Base-by-base conservation (phyloP, 176 grass and related monocot species). In the Coix lacrymajobi region DNA sequence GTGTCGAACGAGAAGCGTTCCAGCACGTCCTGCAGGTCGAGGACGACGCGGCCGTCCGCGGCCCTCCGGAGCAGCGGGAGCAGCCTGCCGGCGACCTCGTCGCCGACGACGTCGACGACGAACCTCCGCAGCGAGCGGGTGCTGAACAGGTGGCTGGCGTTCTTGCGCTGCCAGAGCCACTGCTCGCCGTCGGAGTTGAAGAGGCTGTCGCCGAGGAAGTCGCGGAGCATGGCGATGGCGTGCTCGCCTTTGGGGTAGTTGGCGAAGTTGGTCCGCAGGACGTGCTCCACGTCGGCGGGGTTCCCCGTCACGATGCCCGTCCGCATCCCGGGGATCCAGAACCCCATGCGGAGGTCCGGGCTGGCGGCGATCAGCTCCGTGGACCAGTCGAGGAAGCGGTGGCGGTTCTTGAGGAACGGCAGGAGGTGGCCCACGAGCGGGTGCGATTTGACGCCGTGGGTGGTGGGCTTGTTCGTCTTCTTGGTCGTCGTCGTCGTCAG, bases 81-180 rank as follows among this genome's bases (percentile, higher is more conserved):
- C 16, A 88, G 66, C 12, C 81, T 67, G 51, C 61, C 6, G 10
- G 49, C 22, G 8, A 88, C 64, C 80, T 84, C 60, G 41, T 49
- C 29, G 57, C 84, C 67, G 51, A 88, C 86, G 36, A 63, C 66
- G 46, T 88, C 66, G 24, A 78, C 41, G 37, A 84, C 71, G 52
- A 83, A 88, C 3, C 41, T 33, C 10, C 86, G 41, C 4, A 79
- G 65, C 0, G 73, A 72, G 22, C 81, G 64, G 31, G n/a, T 84
- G 69, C 32, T 84, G 65, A 84, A 88, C 81, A 79, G 52, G 26
- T 24, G 30, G 81, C 73, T 79, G 46, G 81, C 65, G 43, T 68
- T 66, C 66, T 84, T 88, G 32, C 81, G 87, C 74, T 88, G 86
- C 73, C 64, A 76, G 51, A 46, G 70, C 86, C 58, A 62, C 58